Evolutionary conservation across 306 rosid genomes (phyloP).

Genomic region (Malus sylvestris): DNA sequence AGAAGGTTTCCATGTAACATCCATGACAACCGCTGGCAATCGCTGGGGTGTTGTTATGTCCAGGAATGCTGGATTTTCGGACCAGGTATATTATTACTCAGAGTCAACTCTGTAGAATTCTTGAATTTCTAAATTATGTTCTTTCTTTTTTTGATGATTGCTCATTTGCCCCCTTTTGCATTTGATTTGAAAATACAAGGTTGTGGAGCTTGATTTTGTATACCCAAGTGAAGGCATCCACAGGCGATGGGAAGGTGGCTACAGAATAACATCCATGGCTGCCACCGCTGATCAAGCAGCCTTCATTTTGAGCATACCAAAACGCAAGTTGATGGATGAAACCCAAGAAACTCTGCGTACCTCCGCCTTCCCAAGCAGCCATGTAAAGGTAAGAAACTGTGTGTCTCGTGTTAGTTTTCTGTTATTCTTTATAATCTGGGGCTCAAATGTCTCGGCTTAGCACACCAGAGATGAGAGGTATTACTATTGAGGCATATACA

Average conservation of each 20-base stretch:
- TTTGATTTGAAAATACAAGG: slow-evolving; percentile 32
- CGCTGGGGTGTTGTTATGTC: slow-evolving; percentile 99
- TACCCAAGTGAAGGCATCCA: slow-evolving; percentile 96
- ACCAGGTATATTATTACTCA: slow-evolving; percentile 49
- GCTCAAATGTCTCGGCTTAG: background rate
- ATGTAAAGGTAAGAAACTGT: slow-evolving; percentile 58
- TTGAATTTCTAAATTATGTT: background rate
- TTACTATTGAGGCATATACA: no score
- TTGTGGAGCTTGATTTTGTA: slow-evolving; percentile 88
- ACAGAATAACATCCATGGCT: slow-evolving; percentile 88
- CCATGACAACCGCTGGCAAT: slow-evolving; percentile 91
- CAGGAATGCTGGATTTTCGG: slow-evolving; percentile 88
- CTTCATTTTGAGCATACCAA: slow-evolving; percentile 85
- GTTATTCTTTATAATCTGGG: background rate
- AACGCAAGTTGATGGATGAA: slow-evolving; percentile 77
- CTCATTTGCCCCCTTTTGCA: background rate
- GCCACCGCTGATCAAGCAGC: slow-evolving; percentile 93
- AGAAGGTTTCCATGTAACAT: slow-evolving; percentile 94
- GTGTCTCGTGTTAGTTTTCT: no score
- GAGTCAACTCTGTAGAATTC: background rate
- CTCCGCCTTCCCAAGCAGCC: slow-evolving; percentile 93
- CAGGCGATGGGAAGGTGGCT: slow-evolving; percentile 83
- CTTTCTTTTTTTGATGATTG: background rate
- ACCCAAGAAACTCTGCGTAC: slow-evolving; percentile 91
- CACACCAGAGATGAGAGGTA: no score